Evolutionary conservation across 1,139 yeast species (phyloP), one percentile per base, ranked within the genome.

Genomic region (Kodamaea arcana): DNA sequence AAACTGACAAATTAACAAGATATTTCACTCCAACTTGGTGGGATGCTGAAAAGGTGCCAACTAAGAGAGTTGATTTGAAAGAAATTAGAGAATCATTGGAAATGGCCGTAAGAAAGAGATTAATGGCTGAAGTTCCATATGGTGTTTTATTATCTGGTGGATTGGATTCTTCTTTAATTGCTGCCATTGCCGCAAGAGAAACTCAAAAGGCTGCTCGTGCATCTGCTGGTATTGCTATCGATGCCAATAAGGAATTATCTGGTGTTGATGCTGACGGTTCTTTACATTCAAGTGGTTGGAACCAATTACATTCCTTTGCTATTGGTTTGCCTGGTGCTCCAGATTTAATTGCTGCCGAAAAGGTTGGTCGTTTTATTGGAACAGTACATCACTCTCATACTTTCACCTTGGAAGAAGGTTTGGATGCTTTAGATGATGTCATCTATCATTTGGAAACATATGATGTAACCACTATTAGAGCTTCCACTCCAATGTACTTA

Each of bases 41-140:
- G 86, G 94, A 88, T 53, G 92, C 73, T 47, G 47, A 68, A 35
- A 73, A 72, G 58, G 72, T 84, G 44, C 96, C 98, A 46, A 60
- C 82, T 30, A 73, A 74, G 41, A 84, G 80, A 35, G 86, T 83
- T 31, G 95, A 90, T 60, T 78, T 70, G 58, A 77, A 62, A 51
- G 54, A 68, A 41, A 76, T 92, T 44, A 83, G 97, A 62, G 84
- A 81, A 54, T 62, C 85, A 33, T 76, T 92, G 56, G 98, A 92
- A 65, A 72, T 83, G 69, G 92, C 98, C 34, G 98, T 92, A 37
- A 84, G 97, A 74, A 94, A 92, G 83, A 83, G 98, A 75, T 78
- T 92, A 56, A 92, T 92, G 98, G 94, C 97, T 37, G 98, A 92
- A 69, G 98, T 92, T 42, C 97, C 98, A 34, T 86, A 87, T 64